Conservation (phyloP, 352 stramenopile genomes). For the Achlya hypogyna region DNA sequence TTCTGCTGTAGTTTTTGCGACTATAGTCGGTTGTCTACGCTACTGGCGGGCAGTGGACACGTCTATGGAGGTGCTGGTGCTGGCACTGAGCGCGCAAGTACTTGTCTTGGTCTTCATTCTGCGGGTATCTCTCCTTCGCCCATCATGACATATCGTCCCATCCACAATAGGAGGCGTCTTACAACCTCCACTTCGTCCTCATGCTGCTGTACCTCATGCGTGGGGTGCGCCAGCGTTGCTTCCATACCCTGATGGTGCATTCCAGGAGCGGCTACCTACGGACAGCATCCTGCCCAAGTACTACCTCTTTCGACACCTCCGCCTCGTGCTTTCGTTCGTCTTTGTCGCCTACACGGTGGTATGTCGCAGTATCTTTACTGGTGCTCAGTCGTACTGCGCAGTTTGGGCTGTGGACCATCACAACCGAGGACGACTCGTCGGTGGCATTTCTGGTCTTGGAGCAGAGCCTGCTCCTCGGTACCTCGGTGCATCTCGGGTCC, state of each 20-base stretch:
- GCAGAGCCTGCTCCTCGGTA: not conserved
- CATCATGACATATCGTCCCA: not conserved
- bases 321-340: not conserved
- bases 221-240: not conserved
- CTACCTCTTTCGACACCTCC: not conserved
- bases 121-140: not conserved
- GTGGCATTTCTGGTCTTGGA: not conserved
- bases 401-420: not conserved
- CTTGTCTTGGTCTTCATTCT: not conserved
- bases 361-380: not conserved
- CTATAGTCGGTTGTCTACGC: not conserved
- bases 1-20: not conserved
- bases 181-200: slow-evolving; percentile 4
- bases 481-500: not conserved
- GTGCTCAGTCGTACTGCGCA: not conserved
- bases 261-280: not conserved
- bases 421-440: not conserved
- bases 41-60: not conserved
- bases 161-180: not conserved
- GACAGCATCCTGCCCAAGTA: not conserved
- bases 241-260: not conserved
- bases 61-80: not conserved
- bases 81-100: slow-evolving; percentile 1
- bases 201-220: not conserved
- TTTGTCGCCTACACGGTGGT: not conserved